A percentile compares a stretch with the other conserved stretches of the same genome.
Conservation (phyloP, 1,284 basidiomycete genomes). For the Tilletia horrida region DNA sequence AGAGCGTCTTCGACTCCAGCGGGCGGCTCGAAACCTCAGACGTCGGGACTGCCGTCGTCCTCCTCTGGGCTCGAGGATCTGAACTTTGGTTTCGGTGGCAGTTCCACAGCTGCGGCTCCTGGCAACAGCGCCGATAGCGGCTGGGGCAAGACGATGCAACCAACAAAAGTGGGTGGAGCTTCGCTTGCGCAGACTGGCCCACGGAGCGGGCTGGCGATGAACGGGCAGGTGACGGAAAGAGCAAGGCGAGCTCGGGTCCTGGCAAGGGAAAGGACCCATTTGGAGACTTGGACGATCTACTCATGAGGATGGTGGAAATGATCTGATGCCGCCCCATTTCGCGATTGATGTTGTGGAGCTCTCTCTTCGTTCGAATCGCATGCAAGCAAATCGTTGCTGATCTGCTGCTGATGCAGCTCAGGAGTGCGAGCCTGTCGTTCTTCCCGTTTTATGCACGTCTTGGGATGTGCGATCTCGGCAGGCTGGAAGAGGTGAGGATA, state of each 20-base stretch:
- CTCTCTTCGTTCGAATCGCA: too few relatives aligned
- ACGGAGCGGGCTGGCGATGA: conserved; percentile 5
- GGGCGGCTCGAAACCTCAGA: not conserved
- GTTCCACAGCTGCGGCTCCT: too few relatives aligned
- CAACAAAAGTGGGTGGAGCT: not conserved
- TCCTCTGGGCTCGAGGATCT: conserved; percentile 7
- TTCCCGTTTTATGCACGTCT: not conserved
- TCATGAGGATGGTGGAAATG: conserved; percentile 35
- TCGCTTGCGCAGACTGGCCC: not conserved
- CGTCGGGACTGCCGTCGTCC: too few relatives aligned
- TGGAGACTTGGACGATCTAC: conserved; percentile 45
- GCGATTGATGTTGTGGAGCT: too few relatives aligned
- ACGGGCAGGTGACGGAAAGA: conserved; percentile 7
- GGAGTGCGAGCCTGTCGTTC: not conserved
- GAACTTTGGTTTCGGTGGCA: conserved; percentile 1
- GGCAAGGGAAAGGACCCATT: conserved; percentile 38
- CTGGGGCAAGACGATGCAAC: not conserved
- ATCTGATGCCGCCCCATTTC: too few relatives aligned
- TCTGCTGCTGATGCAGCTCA: conserved; percentile 19
- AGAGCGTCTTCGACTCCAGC: not conserved
- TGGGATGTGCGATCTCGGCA: not conserved
- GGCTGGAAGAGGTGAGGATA: conserved; percentile 86
- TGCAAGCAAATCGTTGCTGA: not conserved
- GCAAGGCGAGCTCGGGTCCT: conserved; percentile 9
- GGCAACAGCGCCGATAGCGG: not conserved